phyloP scores from a whole-genome alignment of 1,284 basidiomycete genomes.

The Papiliotrema laurentii region DNA sequence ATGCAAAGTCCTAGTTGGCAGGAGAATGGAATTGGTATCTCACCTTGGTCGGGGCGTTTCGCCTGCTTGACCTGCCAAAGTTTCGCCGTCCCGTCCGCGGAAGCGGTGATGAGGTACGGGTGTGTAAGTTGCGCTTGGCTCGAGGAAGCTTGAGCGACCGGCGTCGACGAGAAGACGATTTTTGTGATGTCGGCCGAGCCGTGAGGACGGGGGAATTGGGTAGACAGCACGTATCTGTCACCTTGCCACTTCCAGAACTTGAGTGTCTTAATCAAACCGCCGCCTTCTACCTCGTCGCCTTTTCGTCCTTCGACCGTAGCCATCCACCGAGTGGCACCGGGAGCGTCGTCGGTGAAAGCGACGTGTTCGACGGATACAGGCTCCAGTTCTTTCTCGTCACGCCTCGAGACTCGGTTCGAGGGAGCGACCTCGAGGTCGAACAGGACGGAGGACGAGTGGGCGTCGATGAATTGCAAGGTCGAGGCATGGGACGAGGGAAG shows the following conservation, averaged over 20 bases:
- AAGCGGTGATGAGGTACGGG: slow-evolving; percentile 48
- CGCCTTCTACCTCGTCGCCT: slow-evolving; percentile 55
- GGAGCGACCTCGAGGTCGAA: slow-evolving; percentile 90
- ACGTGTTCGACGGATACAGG: slow-evolving; percentile 71
- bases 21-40: slow-evolving; percentile 13
- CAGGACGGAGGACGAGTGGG: slow-evolving; percentile 63
- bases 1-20: not conserved
- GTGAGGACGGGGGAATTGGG: slow-evolving; percentile 86
- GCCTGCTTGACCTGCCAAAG: slow-evolving; percentile 47
- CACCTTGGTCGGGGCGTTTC: slow-evolving; percentile 43
- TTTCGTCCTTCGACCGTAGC: slow-evolving; percentile 80
- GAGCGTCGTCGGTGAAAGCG: slow-evolving; percentile 56
- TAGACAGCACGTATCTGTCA: slow-evolving; percentile 61
- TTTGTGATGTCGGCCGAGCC: slow-evolving; percentile 62
- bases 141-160: slow-evolving; percentile 5
- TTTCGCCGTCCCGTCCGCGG: slow-evolving; percentile 46
- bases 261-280: slow-evolving; percentile 64
- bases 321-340: slow-evolving; percentile 69
- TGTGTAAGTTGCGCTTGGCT: slow-evolving; percentile 8
- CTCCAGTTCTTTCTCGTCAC: slow-evolving; percentile 73
- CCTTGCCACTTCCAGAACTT: slow-evolving; percentile 86
- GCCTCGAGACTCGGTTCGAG: slow-evolving; percentile 82
- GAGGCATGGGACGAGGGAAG: slow-evolving; percentile 92
- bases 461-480: slow-evolving; percentile 85
- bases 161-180: slow-evolving; percentile 57